Conservation (phyloP, 441 rosid species). For the Erodium chrysanthum region DNA sequence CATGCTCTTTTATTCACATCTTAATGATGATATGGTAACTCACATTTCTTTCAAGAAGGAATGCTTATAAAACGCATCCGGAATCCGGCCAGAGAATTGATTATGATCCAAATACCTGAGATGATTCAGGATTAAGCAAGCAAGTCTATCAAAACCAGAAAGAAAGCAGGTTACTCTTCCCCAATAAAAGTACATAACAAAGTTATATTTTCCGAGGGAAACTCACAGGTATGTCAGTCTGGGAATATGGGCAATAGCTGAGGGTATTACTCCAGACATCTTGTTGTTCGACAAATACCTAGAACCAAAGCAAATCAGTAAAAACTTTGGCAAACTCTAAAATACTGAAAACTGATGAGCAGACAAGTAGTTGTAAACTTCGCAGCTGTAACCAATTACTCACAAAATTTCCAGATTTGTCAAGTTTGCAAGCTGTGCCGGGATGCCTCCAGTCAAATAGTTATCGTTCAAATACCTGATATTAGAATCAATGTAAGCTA, state of each 20-base stretch:
- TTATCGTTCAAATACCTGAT: slow-evolving; percentile 74
- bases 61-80: slow-evolving; percentile 54
- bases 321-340: no score
- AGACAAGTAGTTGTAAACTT: slow-evolving; percentile 12
- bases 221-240: slow-evolving; percentile 78
- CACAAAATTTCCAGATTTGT: slow-evolving; percentile 83
- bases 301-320: slow-evolving; percentile 13
- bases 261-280: slow-evolving; percentile 72
- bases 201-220: slow-evolving; percentile 4
- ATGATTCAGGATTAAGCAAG: not conserved
- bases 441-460: slow-evolving; percentile 86
- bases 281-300: slow-evolving; percentile 84
- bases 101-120: slow-evolving; percentile 76
- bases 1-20: not conserved
- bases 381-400: not conserved
- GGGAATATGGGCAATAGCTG: slow-evolving; percentile 66
- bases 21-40: slow-evolving; percentile 15
- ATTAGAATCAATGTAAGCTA: no score
- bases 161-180: no score
- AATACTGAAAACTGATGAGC: no score
- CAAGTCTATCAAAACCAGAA: no score
- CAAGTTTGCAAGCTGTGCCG: slow-evolving; percentile 83
- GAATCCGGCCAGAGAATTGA: slow-evolving; percentile 60
- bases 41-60: slow-evolving; percentile 67
- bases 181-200: not conserved